Conservation (phyloP, 2,329 filamentous ascomycete species). For the Bipolaris zeicola region DNA sequence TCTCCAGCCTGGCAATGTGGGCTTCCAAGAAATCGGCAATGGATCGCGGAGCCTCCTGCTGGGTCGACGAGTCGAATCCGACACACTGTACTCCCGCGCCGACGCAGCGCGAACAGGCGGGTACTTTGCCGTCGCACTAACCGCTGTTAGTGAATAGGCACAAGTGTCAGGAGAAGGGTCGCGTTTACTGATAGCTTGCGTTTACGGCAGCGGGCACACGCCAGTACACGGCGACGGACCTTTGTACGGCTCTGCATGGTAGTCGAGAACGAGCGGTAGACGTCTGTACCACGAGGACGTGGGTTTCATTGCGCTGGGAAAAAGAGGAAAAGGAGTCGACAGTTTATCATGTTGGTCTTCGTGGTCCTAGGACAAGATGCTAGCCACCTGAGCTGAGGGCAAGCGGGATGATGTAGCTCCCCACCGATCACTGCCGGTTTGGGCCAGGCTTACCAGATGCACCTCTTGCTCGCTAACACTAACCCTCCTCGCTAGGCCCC, state of each 20-base stretch:
- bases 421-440: conserved; percentile 21
- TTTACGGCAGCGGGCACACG: conserved; percentile 45
- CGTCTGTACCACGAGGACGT: conserved; percentile 20
- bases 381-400: conserved; percentile 6
- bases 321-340: conserved; percentile 8
- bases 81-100: conserved; percentile 40
- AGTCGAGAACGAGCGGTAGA: conserved; percentile 15
- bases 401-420: conserved; percentile 19
- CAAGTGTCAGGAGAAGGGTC: conserved; percentile 2
- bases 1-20: conserved; percentile 39
- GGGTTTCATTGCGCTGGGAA: conserved; percentile 29
- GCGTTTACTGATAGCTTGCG: conserved; percentile 41
- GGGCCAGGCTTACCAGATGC: conserved; percentile 25
- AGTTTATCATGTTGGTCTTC: conserved; percentile 18
- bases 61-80: conserved; percentile 44
- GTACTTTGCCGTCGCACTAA: conserved; percentile 46
- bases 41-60: conserved; percentile 40
- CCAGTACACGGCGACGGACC: conserved; percentile 44
- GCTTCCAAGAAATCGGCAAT: conserved; percentile 44
- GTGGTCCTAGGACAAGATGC: conserved; percentile 10
- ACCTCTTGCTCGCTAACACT: conserved; percentile 12
- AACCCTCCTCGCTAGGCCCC: conserved; percentile 10
- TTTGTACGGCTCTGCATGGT: conserved; percentile 43
- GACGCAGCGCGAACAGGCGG: conserved; percentile 42
- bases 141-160: conserved; percentile 8